These are phyloP conservation scores for Ceratocystis huliohia DNA, from an alignment of 2,329 filamentous ascomycete genomes.

Conservation along the genomic window DNA sequence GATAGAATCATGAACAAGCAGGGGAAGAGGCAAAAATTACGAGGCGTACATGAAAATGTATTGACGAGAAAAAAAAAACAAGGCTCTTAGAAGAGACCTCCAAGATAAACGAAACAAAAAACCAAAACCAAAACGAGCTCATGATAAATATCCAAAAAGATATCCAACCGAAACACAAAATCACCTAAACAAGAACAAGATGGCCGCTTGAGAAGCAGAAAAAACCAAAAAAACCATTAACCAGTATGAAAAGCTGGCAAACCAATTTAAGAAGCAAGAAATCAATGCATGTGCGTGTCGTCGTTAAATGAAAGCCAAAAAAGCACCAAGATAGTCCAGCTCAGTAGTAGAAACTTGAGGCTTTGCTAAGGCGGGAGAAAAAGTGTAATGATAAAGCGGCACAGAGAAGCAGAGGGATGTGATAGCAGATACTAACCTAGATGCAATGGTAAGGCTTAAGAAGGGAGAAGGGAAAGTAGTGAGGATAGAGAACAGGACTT, in stretches of 20 bases:
- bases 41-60: slow-evolving; percentile 19
- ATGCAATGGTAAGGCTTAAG: not conserved
- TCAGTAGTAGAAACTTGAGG: not conserved
- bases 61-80: slow-evolving; percentile 8
- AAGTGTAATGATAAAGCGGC: not conserved
- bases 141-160: not conserved
- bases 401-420: not conserved
- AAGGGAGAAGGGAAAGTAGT: not conserved
- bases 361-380: not conserved
- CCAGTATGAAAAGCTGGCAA: not conserved
- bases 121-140: not conserved
- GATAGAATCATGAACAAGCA: not conserved
- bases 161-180: not conserved
- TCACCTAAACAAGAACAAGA: not conserved
- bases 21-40: slow-evolving; percentile 16
- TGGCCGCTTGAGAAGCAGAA: not conserved
- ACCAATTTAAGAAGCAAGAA: slow-evolving; percentile 18
- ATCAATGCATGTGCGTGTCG: slow-evolving; percentile 6
- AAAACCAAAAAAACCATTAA: not conserved
- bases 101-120: not conserved
- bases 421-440: not conserved
- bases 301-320: slow-evolving; percentile 1
- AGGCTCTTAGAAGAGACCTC: slow-evolving; percentile 4
- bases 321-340: not conserved
- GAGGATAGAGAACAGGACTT: not conserved